These are phyloP conservation scores for Psilocybe cyanescens DNA, from an alignment of 768 basidiomycete genomes.

Conservation along the genomic window DNA sequence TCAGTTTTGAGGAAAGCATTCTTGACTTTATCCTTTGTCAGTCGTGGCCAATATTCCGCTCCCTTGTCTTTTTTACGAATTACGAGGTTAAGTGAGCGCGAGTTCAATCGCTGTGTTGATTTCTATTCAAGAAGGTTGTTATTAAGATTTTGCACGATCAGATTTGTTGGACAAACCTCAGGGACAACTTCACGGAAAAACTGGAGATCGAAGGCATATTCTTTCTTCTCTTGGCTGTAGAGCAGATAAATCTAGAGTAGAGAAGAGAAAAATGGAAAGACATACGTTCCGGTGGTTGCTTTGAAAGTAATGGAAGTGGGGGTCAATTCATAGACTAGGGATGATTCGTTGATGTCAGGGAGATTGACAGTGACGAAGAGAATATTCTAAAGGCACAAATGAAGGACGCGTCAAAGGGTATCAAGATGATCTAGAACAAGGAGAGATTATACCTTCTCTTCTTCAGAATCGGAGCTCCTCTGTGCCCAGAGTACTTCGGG, in stretches of 20 bases:
- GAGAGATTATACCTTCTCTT: constrained; percentile 61
- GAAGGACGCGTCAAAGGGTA: constrained; percentile 24
- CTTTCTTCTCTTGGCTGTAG: constrained; percentile 53
- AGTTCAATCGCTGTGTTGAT: constrained; percentile 61
- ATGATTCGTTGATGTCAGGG: constrained; percentile 64
- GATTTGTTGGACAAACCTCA: constrained; percentile 52
- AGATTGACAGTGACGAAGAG: constrained; percentile 86
- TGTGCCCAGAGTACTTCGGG: constrained; percentile 97
- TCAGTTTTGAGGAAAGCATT: constrained; percentile 90
- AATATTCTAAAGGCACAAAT: constrained; percentile 64
- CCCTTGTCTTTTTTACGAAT: constrained; percentile 82
- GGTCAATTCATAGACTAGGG: constrained; percentile 65
- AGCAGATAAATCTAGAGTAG: neutral
- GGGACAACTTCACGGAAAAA: constrained; percentile 77
- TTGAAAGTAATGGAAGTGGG: constrained; percentile 64
- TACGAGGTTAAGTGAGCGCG: constrained; percentile 67
- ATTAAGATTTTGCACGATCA: neutral
- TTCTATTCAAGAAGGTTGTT: constrained; percentile 39
- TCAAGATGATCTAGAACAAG: constrained; percentile 11
- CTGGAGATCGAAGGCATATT: constrained; percentile 77
- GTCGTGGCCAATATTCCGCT: constrained; percentile 88
- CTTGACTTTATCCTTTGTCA: constrained; percentile 87
- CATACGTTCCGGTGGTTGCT: constrained; percentile 68
- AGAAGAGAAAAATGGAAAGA: constrained; percentile 13
- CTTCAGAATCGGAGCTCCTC: constrained; percentile 68